Percentiles rank a stretch among this genome's conserved stretches.
Evolutionary conservation across 2,329 filamentous ascomycete species (phyloP).

Genomic region (Colletotrichum theobromicola): DNA sequence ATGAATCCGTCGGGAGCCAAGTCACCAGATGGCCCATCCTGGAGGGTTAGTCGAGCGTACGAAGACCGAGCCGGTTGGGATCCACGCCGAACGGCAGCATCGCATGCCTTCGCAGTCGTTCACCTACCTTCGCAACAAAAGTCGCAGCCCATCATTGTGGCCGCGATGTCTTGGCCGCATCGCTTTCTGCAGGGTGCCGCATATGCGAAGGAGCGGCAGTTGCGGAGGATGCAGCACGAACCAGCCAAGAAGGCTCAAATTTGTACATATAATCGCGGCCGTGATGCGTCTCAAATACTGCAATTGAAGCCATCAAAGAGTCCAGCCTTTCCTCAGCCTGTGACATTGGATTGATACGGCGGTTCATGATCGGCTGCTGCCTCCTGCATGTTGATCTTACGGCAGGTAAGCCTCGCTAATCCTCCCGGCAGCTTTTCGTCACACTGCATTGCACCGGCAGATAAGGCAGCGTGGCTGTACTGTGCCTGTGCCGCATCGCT

Average conservation of each 20-base stretch:
- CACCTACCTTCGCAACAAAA: background rate
- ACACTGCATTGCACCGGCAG: background rate
- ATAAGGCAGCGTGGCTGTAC: background rate
- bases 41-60: background rate
- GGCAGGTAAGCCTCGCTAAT: background rate
- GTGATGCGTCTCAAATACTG: accelerated
- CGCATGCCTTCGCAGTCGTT: background rate
- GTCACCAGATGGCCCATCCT: background rate
- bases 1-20: background rate
- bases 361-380: no score
- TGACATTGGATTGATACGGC: no score
- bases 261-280: background rate
- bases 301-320: background rate
- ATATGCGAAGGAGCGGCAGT: background rate
- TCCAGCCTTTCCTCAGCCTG: background rate
- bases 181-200: accelerated
- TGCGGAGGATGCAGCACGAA: background rate
- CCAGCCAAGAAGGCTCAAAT: background rate
- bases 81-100: background rate
- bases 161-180: background rate
- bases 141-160: background rate
- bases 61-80: background rate
- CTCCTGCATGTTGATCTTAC: background rate
- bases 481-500: background rate
- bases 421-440: background rate